These are phyloP conservation scores for Solanum chaucha DNA, from an alignment of 257 asterid species.

Conservation along the genomic window DNA sequence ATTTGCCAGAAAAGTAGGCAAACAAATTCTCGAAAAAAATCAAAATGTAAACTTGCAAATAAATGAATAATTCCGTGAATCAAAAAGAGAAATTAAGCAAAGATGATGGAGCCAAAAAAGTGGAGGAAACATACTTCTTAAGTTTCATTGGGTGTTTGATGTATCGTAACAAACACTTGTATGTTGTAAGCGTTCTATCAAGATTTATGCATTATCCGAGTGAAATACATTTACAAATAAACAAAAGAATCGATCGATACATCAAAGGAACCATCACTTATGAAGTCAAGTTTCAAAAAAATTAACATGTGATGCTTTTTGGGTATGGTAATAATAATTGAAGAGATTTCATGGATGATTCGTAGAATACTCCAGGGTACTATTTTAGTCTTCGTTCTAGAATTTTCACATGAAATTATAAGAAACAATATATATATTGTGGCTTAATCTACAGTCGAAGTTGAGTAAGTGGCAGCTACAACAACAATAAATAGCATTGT, in stretches of 20 bases:
- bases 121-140: neutral
- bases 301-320: no score
- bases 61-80: neutral
- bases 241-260: neutral
- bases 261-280: neutral
- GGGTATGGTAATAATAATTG: neutral
- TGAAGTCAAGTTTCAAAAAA: neutral
- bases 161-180: neutral
- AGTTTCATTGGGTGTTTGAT: neutral
- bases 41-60: no score
- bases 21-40: neutral
- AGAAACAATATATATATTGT: no score
- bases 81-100: neutral
- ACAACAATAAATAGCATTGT: no score
- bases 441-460: no score
- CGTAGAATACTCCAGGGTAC: no score
- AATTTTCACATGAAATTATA: no score
- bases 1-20: neutral
- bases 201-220: neutral
- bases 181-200: neutral
- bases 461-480: no score
- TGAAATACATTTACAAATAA: no score
- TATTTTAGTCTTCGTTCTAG: no score
- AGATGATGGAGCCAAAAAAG: neutral
- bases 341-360: no score